Evolutionary conservation across 2,329 filamentous ascomycete species (phyloP).

Genomic region (Ophiosphaerella korrae): DNA sequence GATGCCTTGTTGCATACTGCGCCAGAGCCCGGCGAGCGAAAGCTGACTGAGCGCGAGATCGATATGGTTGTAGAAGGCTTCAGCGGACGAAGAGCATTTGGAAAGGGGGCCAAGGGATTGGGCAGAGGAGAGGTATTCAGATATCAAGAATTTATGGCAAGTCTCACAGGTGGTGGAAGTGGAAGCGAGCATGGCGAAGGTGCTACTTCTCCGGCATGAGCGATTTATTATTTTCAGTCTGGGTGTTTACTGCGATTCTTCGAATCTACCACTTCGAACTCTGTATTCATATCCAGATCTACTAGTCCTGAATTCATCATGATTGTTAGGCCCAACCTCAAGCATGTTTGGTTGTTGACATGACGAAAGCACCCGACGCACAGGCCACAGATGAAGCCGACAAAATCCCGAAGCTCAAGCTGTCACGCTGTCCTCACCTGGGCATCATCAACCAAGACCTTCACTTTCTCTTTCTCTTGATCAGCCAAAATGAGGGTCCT

Average conservation of each 20-base stretch:
- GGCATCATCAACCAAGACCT: conserved; percentile 19
- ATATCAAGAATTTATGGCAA: conserved; percentile 86
- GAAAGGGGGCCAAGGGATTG: conserved; percentile 58
- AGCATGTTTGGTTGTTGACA: neutral
- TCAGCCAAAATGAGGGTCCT: conserved; percentile 50
- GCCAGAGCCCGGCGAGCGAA: conserved; percentile 61
- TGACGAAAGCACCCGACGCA: conserved; percentile 5
- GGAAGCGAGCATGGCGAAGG: conserved; percentile 25
- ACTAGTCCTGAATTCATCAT: no score
- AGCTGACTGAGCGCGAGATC: conserved; percentile 63
- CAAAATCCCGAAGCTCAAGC: conserved; percentile 19
- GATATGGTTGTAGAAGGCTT: conserved; percentile 89
- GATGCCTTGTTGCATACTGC: conserved; percentile 83
- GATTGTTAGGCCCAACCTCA: no score
- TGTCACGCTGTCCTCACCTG: conserved; percentile 12
- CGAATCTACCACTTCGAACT: no score
- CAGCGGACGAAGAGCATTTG: conserved; percentile 81
- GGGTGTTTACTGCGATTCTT: no score
- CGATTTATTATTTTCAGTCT: neutral
- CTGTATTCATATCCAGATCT: no score
- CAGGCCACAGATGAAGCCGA: conserved; percentile 8
- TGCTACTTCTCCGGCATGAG: conserved; percentile 16
- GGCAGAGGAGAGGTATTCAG: conserved; percentile 84
- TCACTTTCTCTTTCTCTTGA: conserved; percentile 29
- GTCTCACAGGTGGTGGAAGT: conserved; percentile 47